These are phyloP conservation scores for Nannochloropsis gaditana DNA, from an alignment of 108 stramenopile species.

Conservation along the genomic window DNA sequence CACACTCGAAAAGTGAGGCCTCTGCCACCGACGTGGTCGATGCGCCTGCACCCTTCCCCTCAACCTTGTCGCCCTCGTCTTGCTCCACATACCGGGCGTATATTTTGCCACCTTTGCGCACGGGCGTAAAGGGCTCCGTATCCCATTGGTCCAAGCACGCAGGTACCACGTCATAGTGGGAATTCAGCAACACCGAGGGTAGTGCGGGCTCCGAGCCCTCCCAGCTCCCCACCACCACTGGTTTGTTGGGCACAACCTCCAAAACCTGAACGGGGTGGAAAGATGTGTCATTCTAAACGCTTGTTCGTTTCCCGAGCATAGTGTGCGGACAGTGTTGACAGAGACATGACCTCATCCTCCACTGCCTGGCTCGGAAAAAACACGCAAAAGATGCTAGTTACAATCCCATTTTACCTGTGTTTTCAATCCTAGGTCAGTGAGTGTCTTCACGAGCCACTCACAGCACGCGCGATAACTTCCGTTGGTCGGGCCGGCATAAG, in stretches of 20 bases:
- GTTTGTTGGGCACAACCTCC: constrained; percentile 56
- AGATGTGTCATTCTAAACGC: too few relatives aligned
- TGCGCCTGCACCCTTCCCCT: too few relatives aligned
- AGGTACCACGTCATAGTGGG: constrained; percentile 95
- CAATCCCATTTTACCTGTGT: neutral
- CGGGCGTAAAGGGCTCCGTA: constrained; percentile 67
- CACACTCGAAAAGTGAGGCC: too few relatives aligned
- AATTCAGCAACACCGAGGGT: constrained; percentile 78
- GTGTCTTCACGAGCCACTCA: constrained; percentile 12
- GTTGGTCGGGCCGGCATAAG: constrained; percentile 26
- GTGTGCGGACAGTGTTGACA: too few relatives aligned
- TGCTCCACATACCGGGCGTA: constrained; percentile 92
- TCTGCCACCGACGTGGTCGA: too few relatives aligned
- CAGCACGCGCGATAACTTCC: neutral
- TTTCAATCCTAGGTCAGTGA: neutral
- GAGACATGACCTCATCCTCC: too few relatives aligned
- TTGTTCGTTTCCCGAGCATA: too few relatives aligned
- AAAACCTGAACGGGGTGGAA: constrained; percentile 13
- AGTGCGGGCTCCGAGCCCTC: constrained; percentile 65
- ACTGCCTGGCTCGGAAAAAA: too few relatives aligned
- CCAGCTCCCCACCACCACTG: constrained; percentile 79
- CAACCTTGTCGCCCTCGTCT: too few relatives aligned
- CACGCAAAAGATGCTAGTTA: too few relatives aligned
- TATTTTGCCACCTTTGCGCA: constrained; percentile 62
- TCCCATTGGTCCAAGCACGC: constrained; percentile 60